Percentiles rank a stretch among this genome's conserved stretches.
These are phyloP conservation scores for Ophiostoma fasciatum DNA, from an alignment of 2,329 filamentous ascomycete genomes.

Conservation along the genomic window DNA sequence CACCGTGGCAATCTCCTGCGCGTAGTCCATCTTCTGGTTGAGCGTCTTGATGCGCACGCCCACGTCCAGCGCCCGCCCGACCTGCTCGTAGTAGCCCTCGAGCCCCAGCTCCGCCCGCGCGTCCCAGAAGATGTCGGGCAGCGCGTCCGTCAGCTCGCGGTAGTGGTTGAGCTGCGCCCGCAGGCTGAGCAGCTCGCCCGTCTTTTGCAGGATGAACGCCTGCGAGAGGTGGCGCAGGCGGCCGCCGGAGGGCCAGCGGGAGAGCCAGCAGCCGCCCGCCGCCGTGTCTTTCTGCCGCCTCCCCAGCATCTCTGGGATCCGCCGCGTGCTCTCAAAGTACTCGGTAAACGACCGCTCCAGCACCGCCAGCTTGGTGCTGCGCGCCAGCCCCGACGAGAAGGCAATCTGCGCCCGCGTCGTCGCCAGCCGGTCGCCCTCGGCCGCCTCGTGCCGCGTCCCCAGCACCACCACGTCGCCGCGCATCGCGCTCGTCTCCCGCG, in stretches of 20 bases:
- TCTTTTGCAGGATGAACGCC: slow-evolving; percentile 79
- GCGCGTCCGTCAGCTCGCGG: slow-evolving; percentile 84
- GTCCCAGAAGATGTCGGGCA: slow-evolving; percentile 97
- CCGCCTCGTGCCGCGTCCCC: slow-evolving; percentile 51
- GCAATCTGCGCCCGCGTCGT: slow-evolving; percentile 82
- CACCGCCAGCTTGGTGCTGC: slow-evolving; percentile 86
- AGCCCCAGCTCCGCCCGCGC: slow-evolving; percentile 74
- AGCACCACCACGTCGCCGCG: slow-evolving; percentile 82
- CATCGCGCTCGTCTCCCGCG: slow-evolving; percentile 59
- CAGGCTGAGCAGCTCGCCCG: slow-evolving; percentile 77
- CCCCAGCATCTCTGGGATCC: slow-evolving; percentile 66
- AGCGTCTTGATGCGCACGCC: slow-evolving; percentile 78
- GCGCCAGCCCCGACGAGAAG: slow-evolving; percentile 84
- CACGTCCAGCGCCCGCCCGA: slow-evolving; percentile 80
- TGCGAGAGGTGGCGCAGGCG: slow-evolving; percentile 45
- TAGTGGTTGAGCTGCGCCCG: slow-evolving; percentile 92
- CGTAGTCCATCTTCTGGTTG: slow-evolving; percentile 97
- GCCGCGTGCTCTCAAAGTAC: slow-evolving; percentile 77
- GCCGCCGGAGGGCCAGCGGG: slow-evolving; percentile 11
- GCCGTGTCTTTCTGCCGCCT: slow-evolving; percentile 25
- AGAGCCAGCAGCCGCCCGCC: slow-evolving; percentile 19
- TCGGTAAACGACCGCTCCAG: slow-evolving; percentile 68
- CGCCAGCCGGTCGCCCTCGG: slow-evolving; percentile 32
- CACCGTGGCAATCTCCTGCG: slow-evolving; percentile 84
- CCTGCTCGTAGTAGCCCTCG: slow-evolving; percentile 89